Percentiles rank a stretch among this genome's conserved stretches.
These are phyloP conservation scores for Gautieria morchelliformis DNA, from an alignment of 768 basidiomycete species.

Conservation along the genomic window DNA sequence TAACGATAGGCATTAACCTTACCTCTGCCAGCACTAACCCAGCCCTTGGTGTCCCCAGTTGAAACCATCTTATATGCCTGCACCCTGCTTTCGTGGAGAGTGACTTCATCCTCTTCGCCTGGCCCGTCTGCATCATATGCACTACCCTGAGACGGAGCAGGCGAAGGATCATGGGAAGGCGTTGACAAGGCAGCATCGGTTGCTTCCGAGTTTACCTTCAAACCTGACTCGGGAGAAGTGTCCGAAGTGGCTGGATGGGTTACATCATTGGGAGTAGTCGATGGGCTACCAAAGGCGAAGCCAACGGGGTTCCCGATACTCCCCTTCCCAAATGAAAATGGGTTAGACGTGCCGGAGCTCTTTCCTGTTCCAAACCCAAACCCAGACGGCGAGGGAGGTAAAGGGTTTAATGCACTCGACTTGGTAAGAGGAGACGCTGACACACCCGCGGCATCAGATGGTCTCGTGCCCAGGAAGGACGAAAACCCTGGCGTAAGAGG, in stretches of 20 bases:
- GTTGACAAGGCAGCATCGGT: neutral
- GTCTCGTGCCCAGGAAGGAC: conserved; percentile 11
- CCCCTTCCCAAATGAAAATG: conserved; percentile 20
- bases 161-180: neutral
- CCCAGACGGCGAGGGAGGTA: neutral
- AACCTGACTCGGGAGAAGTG: conserved; percentile 16
- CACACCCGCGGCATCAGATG: conserved; percentile 1
- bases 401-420: neutral
- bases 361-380: conserved; percentile 1
- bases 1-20: conserved; percentile 17
- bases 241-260: conserved; percentile 12
- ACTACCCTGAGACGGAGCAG: neutral
- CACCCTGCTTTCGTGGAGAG: conserved; percentile 43
- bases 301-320: conserved; percentile 58
- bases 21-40: conserved; percentile 66
- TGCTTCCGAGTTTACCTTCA: conserved; percentile 17
- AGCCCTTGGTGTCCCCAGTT: conserved; percentile 35
- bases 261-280: conserved; percentile 20
- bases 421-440: neutral
- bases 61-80: conserved; percentile 58
- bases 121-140: conserved; percentile 54
- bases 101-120: conserved; percentile 76
- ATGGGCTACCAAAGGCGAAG: conserved; percentile 42
- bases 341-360: neutral
- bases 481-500: conserved; percentile 11